Base-by-base conservation (phyloP, 2,329 filamentous ascomycete genomes). In the Nothopassalora personata region DNA sequence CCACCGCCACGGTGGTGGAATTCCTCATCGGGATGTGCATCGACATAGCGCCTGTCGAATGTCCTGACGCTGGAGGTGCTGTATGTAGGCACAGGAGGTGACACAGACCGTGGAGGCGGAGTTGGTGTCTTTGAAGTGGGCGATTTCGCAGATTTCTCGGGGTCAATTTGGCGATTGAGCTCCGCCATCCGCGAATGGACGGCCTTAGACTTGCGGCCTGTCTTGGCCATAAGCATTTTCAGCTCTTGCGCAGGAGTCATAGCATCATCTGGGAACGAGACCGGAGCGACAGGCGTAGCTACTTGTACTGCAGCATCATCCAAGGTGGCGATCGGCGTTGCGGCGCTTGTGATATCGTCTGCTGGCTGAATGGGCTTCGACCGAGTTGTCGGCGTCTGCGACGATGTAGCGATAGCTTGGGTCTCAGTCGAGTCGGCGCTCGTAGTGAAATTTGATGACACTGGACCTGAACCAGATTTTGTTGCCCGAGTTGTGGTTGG, bases 1-100 rank as follows among this genome's bases (percentile, higher is more conserved):
- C 58, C 60, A 28, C 27, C 47, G 15, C 61, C 63, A 11, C 57
- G 57, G 43, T 65, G 63, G 39, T 63, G 48, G 23, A 63, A 65
- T 11, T 52, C 60, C 49, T 63, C 63, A 18, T 59, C 34, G 10
- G 63, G 59, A 43, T 60, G 63, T 11, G 54, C 48, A 46, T 59
- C 31, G 2, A 62, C 61, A 45, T 63, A 65, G 4, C 53, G 55
- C 31, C 51, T 56, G 45, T 56, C 46, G 54, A 50, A 50, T 28
- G 43, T 57, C 6, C 43, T 30, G 13, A 45, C 8, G 1, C 46
- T 10, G 33, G 33, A n/a, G 36, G 23, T 31, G 36, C 8, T 10
- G 15, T 30, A 45, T 6, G 23, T 8, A 4, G 18, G 52, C 3
- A 11, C 5, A 46, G 47, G 18, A 19, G 19, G 28, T 50, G 54